Base-by-base conservation (phyloP, 352 stramenopile species). In the Globisporangium emineosum region DNA sequence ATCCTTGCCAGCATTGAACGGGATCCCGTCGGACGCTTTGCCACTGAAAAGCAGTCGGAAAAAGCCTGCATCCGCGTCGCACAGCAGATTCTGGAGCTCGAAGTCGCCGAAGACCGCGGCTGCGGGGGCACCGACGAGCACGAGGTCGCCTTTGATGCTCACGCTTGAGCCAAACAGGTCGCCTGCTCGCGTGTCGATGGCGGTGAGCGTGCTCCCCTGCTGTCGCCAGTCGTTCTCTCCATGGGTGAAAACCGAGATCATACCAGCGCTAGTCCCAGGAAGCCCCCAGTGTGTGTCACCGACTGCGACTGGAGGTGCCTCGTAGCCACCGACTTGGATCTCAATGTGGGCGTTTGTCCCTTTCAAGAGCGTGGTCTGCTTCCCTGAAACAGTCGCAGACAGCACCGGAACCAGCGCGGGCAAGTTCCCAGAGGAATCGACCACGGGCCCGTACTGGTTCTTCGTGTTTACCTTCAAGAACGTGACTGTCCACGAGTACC, bases 401-500 rank as follows among this genome's bases (percentile, higher is more conserved):
- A 69, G 89, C 19, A 89, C 74, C 1, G 86, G 63, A 1, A 82
- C 68, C 21, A 94, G 60, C 3, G 79, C 73, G n/a, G 86, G 84
- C 42, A 93, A 37, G 30, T 86, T 92, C 2, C 83, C 85, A 0
- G 84, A 86, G 0, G 72, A 83, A 52, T 92, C 84, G 9, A 86
- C 37, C 13, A 93, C 74, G 0, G 84, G 76, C 0, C 85, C 87
- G 40, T 90, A 94, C 15, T 85, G 69, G 43, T 89, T 91, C 55
- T 75, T 86, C 13, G 81, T 84, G 68, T 93, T 94, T 8, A 94
- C 78, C 56, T 90, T 67, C 3, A 90, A 40, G 59, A 95, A 95
- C 13, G 87, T 95, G 40, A 95, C 65, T 0, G 81, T 91, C 87
- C 87, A 95, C n/a, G 87, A 83, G 64, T 94, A 95, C 13, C 85